Evolutionary conservation across 306 rosid genomes (phyloP).

Genomic region (Corylus americana): DNA sequence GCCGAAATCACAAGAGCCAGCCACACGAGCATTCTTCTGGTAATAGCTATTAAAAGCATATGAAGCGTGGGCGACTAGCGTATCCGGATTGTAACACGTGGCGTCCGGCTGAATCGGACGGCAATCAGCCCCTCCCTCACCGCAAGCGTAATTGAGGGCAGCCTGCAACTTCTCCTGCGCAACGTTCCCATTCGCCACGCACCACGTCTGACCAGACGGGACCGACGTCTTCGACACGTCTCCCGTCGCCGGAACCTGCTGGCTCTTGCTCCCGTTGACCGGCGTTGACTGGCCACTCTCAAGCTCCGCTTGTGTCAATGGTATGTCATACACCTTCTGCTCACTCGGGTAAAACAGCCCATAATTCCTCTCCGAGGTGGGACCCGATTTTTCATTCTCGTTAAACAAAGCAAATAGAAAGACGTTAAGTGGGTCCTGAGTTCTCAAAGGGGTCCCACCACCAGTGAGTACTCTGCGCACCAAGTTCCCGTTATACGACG

Average conservation of each 20-base stretch:
- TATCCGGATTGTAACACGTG: slow-evolving; percentile 71
- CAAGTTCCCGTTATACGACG: slow-evolving; percentile 77
- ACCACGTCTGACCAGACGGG: slow-evolving; percentile 53
- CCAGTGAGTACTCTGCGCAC: slow-evolving; percentile 51
- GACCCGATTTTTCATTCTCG: slow-evolving; percentile 69
- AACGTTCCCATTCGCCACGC: slow-evolving; percentile 61
- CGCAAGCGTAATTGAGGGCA: slow-evolving; percentile 77
- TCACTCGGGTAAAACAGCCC: slow-evolving; percentile 73
- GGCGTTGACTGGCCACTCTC: background rate
- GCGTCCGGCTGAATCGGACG: slow-evolving; percentile 59
- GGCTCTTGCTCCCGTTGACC: slow-evolving; percentile 38
- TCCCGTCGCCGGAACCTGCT: slow-evolving; percentile 31
- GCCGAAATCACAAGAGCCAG: slow-evolving; percentile 71
- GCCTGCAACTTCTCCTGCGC: slow-evolving; percentile 49
- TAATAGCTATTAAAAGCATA: slow-evolving; percentile 83
- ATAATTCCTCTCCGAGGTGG: slow-evolving; percentile 79
- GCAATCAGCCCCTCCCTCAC: slow-evolving; percentile 85
- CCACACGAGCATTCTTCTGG: slow-evolving; percentile 64
- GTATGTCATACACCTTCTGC: slow-evolving; percentile 60
- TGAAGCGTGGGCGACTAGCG: slow-evolving; percentile 84
- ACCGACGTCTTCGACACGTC: slow-evolving; percentile 8
- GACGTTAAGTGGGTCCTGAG: slow-evolving; percentile 43
- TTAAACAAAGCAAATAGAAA: slow-evolving; percentile 74
- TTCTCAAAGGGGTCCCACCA: slow-evolving; percentile 66
- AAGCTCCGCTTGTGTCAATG: slow-evolving; percentile 31